Conservation (phyloP, 2,329 filamentous ascomycete species). For the Lithohypha guttulata region DNA sequence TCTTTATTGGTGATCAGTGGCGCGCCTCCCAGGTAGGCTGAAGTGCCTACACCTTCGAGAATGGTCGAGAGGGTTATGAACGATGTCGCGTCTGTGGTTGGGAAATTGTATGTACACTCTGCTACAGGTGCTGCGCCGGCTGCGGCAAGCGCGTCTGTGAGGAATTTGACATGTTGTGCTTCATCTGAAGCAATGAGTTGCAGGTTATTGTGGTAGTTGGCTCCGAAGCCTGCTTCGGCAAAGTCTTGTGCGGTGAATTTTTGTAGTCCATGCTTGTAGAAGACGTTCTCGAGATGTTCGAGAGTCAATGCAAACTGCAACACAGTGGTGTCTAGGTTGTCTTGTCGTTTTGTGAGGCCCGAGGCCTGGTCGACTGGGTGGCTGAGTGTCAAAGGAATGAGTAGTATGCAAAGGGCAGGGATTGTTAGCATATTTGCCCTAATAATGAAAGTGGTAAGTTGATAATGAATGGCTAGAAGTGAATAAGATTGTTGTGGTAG, state of each 20-base stretch:
- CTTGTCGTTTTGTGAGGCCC: slow-evolving; percentile 18
- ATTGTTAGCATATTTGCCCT: no score
- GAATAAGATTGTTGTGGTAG: no score
- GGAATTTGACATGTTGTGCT: slow-evolving; percentile 48
- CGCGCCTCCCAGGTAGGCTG: slow-evolving; percentile 54
- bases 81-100: slow-evolving; percentile 37
- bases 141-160: slow-evolving; percentile 51
- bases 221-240: slow-evolving; percentile 47
- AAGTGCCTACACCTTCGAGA: slow-evolving; percentile 46
- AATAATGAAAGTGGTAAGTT: no score
- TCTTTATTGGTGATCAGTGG: slow-evolving; percentile 49
- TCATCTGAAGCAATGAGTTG: slow-evolving; percentile 54
- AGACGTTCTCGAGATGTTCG: slow-evolving; percentile 62
- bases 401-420: no score
- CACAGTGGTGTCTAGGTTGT: slow-evolving; percentile 45
- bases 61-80: slow-evolving; percentile 62
- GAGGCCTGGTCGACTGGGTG: slow-evolving; percentile 13
- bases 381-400: no score
- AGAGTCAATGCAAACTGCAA: slow-evolving; percentile 43
- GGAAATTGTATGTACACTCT: slow-evolving; percentile 62
- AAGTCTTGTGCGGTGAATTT: slow-evolving; percentile 58
- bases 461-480: no score
- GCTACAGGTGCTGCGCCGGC: slow-evolving; percentile 55
- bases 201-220: slow-evolving; percentile 48
- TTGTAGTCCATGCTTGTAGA: slow-evolving; percentile 61